phyloP scores from a whole-genome alignment of 2,329 filamentous ascomycete genomes.

The Fusarium sp. region DNA sequence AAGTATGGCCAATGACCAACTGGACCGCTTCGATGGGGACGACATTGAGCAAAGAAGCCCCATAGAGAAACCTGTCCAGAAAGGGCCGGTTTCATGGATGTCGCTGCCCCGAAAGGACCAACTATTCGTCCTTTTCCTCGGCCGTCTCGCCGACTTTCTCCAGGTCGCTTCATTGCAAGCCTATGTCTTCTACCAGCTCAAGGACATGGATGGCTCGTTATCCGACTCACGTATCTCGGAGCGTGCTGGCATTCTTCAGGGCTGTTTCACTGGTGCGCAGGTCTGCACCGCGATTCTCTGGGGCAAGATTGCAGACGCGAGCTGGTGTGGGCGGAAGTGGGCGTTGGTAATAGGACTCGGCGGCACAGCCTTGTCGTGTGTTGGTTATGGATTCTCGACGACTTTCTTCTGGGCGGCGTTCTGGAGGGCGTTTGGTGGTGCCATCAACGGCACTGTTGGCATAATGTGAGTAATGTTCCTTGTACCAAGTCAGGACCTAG shows the following conservation, averaged over 20 bases:
- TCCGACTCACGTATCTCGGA: conserved; percentile 72
- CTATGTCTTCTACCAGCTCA: conserved; percentile 84
- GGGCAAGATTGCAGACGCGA: conserved; percentile 76
- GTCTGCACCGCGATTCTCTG: conserved; percentile 82
- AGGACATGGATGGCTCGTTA: conserved; percentile 72
- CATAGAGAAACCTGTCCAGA: conserved; percentile 15
- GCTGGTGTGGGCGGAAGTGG: conserved; percentile 75
- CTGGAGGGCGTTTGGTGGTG: conserved; percentile 77
- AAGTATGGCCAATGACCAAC: neutral
- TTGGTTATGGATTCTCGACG: conserved; percentile 81
- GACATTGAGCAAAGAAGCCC: conserved; percentile 11
- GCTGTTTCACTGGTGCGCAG: conserved; percentile 81
- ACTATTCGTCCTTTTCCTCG: conserved; percentile 78
- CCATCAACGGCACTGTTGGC: conserved; percentile 65
- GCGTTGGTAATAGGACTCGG: conserved; percentile 80
- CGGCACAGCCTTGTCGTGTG: conserved; percentile 76
- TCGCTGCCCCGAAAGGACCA: conserved; percentile 81
- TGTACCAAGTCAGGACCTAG: neutral
- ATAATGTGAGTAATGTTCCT: conserved; percentile 58
- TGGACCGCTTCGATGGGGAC: conserved; percentile 5
- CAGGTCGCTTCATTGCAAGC: conserved; percentile 79
- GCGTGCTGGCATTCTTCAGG: conserved; percentile 80
- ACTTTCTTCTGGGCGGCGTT: conserved; percentile 76
- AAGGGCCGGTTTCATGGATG: conserved; percentile 73
- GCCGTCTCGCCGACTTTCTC: conserved; percentile 80